These are phyloP conservation scores for Aspergillus fumigatiaffinis DNA, from an alignment of 2,329 filamentous ascomycete species.

Conservation along the genomic window DNA sequence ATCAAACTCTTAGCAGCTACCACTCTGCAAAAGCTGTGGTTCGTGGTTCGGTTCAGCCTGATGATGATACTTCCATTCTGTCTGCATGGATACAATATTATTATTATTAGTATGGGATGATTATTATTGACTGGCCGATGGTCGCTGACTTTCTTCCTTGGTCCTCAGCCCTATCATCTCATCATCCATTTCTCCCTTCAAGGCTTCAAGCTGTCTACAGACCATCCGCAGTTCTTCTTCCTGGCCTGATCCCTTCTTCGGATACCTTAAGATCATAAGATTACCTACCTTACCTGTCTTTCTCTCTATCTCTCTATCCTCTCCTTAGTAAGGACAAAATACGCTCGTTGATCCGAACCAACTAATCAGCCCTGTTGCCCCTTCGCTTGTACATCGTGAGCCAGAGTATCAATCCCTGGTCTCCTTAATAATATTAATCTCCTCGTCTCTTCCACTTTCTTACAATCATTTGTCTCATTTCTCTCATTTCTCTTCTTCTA, in stretches of 20 bases:
- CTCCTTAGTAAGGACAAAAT: background rate
- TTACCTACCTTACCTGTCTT: background rate
- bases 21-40: background rate
- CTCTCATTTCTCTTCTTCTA: background rate
- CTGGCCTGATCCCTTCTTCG: background rate
- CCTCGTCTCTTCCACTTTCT: background rate
- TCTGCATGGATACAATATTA: no score
- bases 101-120: background rate
- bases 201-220: no score
- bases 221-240: no score
- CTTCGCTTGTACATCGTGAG: background rate
- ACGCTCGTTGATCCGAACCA: background rate
- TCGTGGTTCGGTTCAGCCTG: background rate
- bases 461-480: background rate
- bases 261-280: background rate
- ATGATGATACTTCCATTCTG: background rate
- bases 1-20: no score
- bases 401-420: background rate
- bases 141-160: no score
- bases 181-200: background rate
- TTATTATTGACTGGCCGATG: background rate
- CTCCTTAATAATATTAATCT: background rate
- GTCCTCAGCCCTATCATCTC: background rate
- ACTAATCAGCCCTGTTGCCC: background rate
- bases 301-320: background rate